These are phyloP conservation scores for Cinchona pubescens DNA, from an alignment of 257 asterid species.

Conservation along the genomic window DNA sequence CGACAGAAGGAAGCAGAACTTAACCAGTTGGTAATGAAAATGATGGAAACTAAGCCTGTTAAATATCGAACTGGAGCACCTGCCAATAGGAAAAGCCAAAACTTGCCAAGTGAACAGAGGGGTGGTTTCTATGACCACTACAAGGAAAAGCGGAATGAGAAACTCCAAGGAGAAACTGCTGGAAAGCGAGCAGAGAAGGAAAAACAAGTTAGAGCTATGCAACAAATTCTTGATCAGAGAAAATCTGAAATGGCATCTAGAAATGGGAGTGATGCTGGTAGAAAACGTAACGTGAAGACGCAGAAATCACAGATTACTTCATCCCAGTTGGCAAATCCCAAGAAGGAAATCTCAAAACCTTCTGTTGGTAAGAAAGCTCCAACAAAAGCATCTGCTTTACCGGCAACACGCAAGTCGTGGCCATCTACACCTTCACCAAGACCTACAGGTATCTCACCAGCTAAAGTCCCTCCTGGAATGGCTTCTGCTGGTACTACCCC, in stretches of 20 bases:
- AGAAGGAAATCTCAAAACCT: conserved; percentile 49
- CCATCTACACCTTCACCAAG: conserved; percentile 70
- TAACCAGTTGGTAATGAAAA: conserved; percentile 72
- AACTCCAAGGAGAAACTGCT: conserved; percentile 58
- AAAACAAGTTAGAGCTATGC: conserved; percentile 46
- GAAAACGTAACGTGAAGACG: conserved; percentile 43
- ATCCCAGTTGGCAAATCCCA: conserved; percentile 50
- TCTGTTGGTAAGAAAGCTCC: conserved; percentile 56
- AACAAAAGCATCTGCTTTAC: conserved; percentile 55
- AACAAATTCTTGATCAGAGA: conserved; percentile 49
- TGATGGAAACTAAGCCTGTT: conserved; percentile 86
- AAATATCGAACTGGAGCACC: conserved; percentile 41
- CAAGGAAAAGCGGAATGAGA: conserved; percentile 77
- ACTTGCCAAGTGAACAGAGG: conserved; percentile 50
- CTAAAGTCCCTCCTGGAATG: conserved; percentile 45
- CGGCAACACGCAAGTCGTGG: conserved; percentile 84
- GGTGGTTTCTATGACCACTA: conserved; percentile 63
- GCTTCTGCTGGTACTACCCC: conserved; percentile 44
- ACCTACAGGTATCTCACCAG: conserved; percentile 56
- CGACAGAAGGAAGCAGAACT: conserved; percentile 90
- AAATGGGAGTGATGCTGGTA: conserved; percentile 46
- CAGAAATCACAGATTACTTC: conserved; percentile 53
- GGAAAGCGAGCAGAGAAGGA: conserved; percentile 55
- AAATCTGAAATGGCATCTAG: conserved; percentile 47
- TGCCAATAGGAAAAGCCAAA: conserved; percentile 50